Base-by-base conservation (phyloP, 768 basidiomycete genomes). In the Trametes elegans region DNA sequence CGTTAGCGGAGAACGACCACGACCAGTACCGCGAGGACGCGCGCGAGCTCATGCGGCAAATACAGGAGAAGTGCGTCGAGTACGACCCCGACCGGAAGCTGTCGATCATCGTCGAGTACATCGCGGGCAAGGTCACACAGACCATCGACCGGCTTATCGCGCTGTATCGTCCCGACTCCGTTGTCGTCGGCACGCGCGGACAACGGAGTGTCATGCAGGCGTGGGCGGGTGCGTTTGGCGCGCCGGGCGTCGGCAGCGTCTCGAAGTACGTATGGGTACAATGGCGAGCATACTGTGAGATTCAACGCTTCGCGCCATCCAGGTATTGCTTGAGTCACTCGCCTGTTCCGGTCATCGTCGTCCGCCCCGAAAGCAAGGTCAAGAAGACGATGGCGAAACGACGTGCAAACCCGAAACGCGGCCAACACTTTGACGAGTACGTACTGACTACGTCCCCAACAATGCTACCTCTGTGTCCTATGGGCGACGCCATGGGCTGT, bases 301-400 rank as follows among this genome's bases (percentile, higher is more conserved):
- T n/a, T n/a, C n/a, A n/a, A 16, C 13, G 26, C 9, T 16, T 11
- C n/a, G 16, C 18, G 1, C 5, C 24, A 3, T 28, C n/a, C 57
- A 88, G 85, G 61, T 89, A 91, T 66, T 92, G 90, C 58, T 81
- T 97, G 38, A 87, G 89, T 16, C 93, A 91, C 66, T 94, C 93
- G 0, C 93, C 96, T 1, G 93, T 99, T 0, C 96, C 96, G 2
- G 90, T 97, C 62, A 93, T 98, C 58, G 96, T 98, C 47, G 94
- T 98, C 36, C 80, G 93, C 3, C 92, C 93, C 2, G 90, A 93
- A 63, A 79, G 90, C 32, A 93, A 94, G 65, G 85, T 94, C 26
- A 81, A 83, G 59, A 95, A 95, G 68, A 83, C 84, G 0, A 74
- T 88, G 40, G 92, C 88, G 64, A 96, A 97, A 68, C 80, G 94